Conservation (phyloP, 345 rosid genomes). For the Durio zibethinus region DNA sequence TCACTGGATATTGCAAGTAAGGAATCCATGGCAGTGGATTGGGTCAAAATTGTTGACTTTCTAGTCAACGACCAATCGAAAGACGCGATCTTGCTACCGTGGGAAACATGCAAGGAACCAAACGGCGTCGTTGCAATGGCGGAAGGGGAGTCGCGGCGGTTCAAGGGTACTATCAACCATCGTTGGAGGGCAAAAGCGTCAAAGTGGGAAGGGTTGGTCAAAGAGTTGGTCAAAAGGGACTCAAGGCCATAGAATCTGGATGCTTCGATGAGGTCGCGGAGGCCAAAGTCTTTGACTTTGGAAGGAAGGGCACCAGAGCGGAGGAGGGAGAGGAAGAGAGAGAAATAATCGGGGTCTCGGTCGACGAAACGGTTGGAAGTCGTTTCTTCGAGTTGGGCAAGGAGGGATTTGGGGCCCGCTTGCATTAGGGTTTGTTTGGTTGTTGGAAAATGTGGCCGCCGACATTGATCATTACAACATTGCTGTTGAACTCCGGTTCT, state of each 20-base stretch:
- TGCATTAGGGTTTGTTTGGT: slow-evolving; percentile 63
- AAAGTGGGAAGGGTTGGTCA: slow-evolving; percentile 62
- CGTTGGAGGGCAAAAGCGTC: slow-evolving; percentile 72
- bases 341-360: slow-evolving; percentile 80
- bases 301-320: slow-evolving; percentile 80
- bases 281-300: slow-evolving; percentile 53
- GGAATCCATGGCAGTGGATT: slow-evolving; percentile 83
- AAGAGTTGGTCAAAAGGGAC: slow-evolving; percentile 47
- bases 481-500: slow-evolving; percentile 24
- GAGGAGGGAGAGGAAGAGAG: slow-evolving; percentile 66
- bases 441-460: slow-evolving; percentile 83
- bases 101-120: slow-evolving; percentile 73
- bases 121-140: slow-evolving; percentile 46
- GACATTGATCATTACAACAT: slow-evolving; percentile 58
- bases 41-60: slow-evolving; percentile 68
- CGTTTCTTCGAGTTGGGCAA: slow-evolving; percentile 47
- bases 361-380: slow-evolving; percentile 52
- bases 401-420: slow-evolving; percentile 62
- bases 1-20: slow-evolving; percentile 55
- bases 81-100: slow-evolving; percentile 86
- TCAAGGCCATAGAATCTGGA: slow-evolving; percentile 68
- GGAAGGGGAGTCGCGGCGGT: slow-evolving; percentile 74
- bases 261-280: slow-evolving; percentile 70
- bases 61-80: slow-evolving; percentile 76
- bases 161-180: slow-evolving; percentile 45